These are phyloP conservation scores for Coemansia sp. DNA, from an alignment of 192 early-diverging fungal genomes.

Conservation along the genomic window DNA sequence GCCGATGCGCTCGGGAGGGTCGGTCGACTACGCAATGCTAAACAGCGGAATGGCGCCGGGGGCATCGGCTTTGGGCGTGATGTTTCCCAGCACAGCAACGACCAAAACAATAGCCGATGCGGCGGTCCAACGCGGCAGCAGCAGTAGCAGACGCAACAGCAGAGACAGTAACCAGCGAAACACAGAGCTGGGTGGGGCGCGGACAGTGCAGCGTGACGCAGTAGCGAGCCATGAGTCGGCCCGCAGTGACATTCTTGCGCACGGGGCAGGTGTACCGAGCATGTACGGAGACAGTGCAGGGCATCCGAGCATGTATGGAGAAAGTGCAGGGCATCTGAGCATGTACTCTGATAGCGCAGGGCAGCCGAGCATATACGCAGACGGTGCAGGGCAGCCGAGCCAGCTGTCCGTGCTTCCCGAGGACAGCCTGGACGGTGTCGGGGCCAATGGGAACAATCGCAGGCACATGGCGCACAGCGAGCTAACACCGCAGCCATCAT, in stretches of 20 bases:
- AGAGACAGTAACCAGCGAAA: slow-evolving; percentile 20
- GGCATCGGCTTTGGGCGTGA: slow-evolving; percentile 36
- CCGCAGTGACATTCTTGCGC: slow-evolving; percentile 6
- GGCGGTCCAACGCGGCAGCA: slow-evolving; percentile 12
- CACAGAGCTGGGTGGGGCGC: slow-evolving; percentile 8
- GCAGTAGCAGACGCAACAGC: slow-evolving; percentile 20
- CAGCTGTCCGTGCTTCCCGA: slow-evolving; percentile 27
- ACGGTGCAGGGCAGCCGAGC: slow-evolving; percentile 8
- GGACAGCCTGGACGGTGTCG: slow-evolving; percentile 4
- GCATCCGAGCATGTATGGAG: no score
- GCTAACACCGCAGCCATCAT: slow-evolving; percentile 33
- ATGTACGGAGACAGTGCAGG: no score
- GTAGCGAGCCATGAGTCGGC: slow-evolving; percentile 8
- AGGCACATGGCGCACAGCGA: slow-evolving; percentile 22
- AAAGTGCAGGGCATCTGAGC: no score
- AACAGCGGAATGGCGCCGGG: slow-evolving; percentile 11
- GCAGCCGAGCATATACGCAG: slow-evolving; percentile 2
- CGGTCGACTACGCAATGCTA: slow-evolving; percentile 23
- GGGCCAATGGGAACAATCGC: slow-evolving; percentile 12
- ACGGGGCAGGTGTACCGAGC: slow-evolving; percentile 8
- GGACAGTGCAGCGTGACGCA: slow-evolving; percentile 10
- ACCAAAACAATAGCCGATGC: not conserved
- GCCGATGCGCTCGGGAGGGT: slow-evolving; percentile 3
- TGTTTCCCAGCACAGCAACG: slow-evolving; percentile 29
- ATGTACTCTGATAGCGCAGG: not conserved